These are phyloP conservation scores for Akanthomyces muscarius DNA, from an alignment of 2,329 filamentous ascomycete genomes.

Conservation along the genomic window DNA sequence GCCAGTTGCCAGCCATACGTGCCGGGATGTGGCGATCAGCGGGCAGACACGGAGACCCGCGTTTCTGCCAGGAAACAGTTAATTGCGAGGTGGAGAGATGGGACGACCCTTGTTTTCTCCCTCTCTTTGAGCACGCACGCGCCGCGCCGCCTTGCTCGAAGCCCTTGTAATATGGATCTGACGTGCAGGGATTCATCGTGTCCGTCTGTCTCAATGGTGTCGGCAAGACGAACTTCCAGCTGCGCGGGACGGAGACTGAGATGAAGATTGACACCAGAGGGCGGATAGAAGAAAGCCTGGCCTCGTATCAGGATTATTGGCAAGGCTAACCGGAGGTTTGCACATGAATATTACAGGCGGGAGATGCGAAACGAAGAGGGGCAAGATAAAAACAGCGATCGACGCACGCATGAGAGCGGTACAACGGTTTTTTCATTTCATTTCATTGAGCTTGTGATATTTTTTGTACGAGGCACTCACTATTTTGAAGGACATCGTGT, in stretches of 20 bases:
- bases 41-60: not conserved
- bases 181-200: not conserved
- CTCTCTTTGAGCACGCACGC: not conserved
- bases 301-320: not conserved
- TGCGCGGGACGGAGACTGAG: not conserved
- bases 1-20: not conserved
- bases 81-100: constrained; percentile 5
- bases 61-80: not conserved
- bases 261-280: not conserved
- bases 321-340: not conserved
- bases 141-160: not conserved
- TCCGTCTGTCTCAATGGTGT: not conserved
- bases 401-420: not conserved
- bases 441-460: not conserved
- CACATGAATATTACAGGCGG: not conserved
- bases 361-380: not conserved
- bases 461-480: not conserved
- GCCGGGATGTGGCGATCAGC: not conserved
- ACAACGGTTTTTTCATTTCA: not conserved
- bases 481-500: not conserved
- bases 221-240: not conserved
- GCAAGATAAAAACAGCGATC: not conserved
- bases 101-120: constrained; percentile 2
- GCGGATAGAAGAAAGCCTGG: not conserved
- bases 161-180: constrained; percentile 8